Conservation (phyloP, 148 eudicot genomes). For the Salicornia ramosissima region DNA sequence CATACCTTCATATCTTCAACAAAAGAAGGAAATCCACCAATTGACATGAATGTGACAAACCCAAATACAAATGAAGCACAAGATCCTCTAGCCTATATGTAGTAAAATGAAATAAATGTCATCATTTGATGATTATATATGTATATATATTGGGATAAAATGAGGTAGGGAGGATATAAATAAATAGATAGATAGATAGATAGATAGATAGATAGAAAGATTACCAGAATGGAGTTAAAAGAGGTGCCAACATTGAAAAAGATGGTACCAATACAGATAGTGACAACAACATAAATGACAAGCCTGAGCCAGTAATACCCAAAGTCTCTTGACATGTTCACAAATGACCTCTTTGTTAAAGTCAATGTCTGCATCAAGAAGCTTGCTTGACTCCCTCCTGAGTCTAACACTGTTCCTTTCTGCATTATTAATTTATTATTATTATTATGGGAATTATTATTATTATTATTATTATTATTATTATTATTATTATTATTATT, state of each 20-base stretch:
- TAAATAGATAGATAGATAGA: not conserved
- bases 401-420: slow-evolving; percentile 93
- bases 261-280: slow-evolving; percentile 85
- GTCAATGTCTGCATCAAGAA: slow-evolving; percentile 75
- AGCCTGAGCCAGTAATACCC: slow-evolving; percentile 98
- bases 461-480: too few species aligned
- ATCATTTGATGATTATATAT: too few species aligned
- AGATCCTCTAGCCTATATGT: slow-evolving; percentile 85
- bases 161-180: not conserved
- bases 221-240: slow-evolving; percentile 75
- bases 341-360: slow-evolving; percentile 75
- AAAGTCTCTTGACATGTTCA: slow-evolving; percentile 97
- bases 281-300: slow-evolving; percentile 78
- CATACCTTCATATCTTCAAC: slow-evolving; percentile 97
- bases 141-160: too few species aligned
- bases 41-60: slow-evolving; percentile 95
- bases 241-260: slow-evolving; percentile 80
- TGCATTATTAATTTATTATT: too few species aligned
- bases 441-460: too few species aligned
- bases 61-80: slow-evolving; percentile 96
- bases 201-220: not conserved
- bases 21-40: slow-evolving; percentile 96
- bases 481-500: too few species aligned
- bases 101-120: too few species aligned
- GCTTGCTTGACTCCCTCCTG: slow-evolving; percentile 96